Percentiles rank a stretch among this genome's conserved stretches.
Evolutionary conservation across 495 filamentous ascomycete genomes (phyloP).

Genomic region (Tuber magnatum): DNA sequence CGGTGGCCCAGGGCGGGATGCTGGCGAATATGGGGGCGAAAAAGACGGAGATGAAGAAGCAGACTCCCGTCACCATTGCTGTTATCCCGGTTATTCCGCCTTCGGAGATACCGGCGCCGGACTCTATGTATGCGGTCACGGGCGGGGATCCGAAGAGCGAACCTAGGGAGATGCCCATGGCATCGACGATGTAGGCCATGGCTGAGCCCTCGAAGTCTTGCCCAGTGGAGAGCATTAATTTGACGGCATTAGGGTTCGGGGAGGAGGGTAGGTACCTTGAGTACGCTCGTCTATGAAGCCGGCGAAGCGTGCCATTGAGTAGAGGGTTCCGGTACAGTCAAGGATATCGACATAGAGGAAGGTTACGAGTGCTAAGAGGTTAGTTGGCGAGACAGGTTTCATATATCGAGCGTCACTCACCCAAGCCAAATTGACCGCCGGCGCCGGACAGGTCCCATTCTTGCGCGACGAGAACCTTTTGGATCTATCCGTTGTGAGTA

Average conservation of each 20-base stretch:
- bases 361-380: slow-evolving; percentile 57
- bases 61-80: slow-evolving; percentile 64
- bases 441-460: slow-evolving; percentile 59
- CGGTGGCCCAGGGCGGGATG: slow-evolving; percentile 77
- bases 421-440: slow-evolving; percentile 62
- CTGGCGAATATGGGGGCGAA: slow-evolving; percentile 81
- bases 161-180: slow-evolving; percentile 67
- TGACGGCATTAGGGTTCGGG: slow-evolving; percentile 4
- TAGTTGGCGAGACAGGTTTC: slow-evolving; percentile 6
- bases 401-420: slow-evolving; percentile 36
- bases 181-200: slow-evolving; percentile 71
- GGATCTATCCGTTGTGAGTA: slow-evolving; percentile 45
- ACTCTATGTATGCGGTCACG: slow-evolving; percentile 76
- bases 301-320: slow-evolving; percentile 75
- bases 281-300: slow-evolving; percentile 56
- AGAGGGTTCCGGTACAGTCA: slow-evolving; percentile 58
- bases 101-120: slow-evolving; percentile 75
- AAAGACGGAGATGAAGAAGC: slow-evolving; percentile 80
- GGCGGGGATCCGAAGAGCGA: slow-evolving; percentile 66
- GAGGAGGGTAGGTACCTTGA: slow-evolving; percentile 21
- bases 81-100: slow-evolving; percentile 76
- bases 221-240: slow-evolving; percentile 23
- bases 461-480: slow-evolving; percentile 56
- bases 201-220: slow-evolving; percentile 71
- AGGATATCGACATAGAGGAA: slow-evolving; percentile 82